Base-by-base conservation (phyloP, 1,139 yeast genomes). In the Candida tropicalis region DNA sequence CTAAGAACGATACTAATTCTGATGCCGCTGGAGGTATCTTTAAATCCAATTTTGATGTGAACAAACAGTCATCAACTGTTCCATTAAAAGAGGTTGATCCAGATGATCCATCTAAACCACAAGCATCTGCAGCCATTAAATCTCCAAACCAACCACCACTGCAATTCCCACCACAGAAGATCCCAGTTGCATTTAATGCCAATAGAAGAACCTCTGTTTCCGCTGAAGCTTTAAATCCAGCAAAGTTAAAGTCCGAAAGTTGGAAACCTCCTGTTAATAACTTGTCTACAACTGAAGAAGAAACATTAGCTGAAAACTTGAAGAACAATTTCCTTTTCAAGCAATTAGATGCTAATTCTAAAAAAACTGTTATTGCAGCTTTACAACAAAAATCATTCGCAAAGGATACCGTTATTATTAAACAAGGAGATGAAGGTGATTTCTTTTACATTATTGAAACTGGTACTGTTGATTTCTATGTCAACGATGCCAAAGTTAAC, bases 361-460 rank as follows among this genome's bases (percentile, higher is more conserved):
- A 87, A 56, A 80, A 77, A 51, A 81, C 93, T 11, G 95, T 93
- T 33, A 79, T 93, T 43, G 79, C 82, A 53, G 95, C 97, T 15
- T 75, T 93, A 52, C 81, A 85, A 53, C 93, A 87, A 60, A 87
- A 86, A 58, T 66, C 68, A 41, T 81, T 83, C 41, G 58, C 76
- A 5, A 73, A 78, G 44, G 87, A 81, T 44, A 69, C 81, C 9
- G 82, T 80, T 53, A 85, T 93, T 50, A 91, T 93, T 58, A 80
- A 73, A 54, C 98, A 93, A 67, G 99, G 99, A 43, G 98, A 90
- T 60, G 97, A 88, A 62, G 99, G 99, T 54, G 97, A 93, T 66
- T 93, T 73, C 64, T 90, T 93, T 63, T 93, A 91, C 65, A 84
- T 93, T 42, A 82, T 93, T 47, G 98, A 93, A 66, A 65, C 72